Conservation (phyloP, 75 land plant species). For the Pinus taeda region DNA sequence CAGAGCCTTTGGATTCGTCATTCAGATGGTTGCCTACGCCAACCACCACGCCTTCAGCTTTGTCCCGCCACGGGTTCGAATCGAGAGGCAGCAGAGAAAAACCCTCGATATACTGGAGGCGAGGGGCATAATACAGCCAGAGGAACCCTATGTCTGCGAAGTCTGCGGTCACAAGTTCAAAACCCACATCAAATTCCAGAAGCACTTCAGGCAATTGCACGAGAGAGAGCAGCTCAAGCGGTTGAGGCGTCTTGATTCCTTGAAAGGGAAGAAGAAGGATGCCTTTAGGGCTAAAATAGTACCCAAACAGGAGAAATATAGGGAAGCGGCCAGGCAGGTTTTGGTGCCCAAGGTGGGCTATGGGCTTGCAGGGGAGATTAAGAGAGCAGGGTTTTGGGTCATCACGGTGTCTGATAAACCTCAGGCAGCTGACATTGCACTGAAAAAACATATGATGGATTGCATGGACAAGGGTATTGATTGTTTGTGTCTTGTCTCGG, state of each 20-base stretch:
- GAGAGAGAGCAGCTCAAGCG: conserved; percentile 81
- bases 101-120: conserved; percentile 34
- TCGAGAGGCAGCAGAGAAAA: conserved; percentile 39
- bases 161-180: conserved; percentile 80
- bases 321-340: conserved; percentile 47
- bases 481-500: conserved; percentile 78
- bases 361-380: conserved; percentile 61
- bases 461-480: conserved; percentile 41
- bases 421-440: conserved; percentile 49
- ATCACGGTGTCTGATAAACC: conserved; percentile 53
- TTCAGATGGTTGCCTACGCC: conserved; percentile 67
- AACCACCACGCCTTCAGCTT: conserved; percentile 56
- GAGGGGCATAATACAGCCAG: conserved; percentile 29
- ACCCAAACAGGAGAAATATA: conserved; percentile 69
- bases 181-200: conserved; percentile 43
- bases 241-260: conserved; percentile 49
- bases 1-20: conserved; percentile 52
- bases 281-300: conserved; percentile 40
- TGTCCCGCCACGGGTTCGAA: conserved; percentile 45
- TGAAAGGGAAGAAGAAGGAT: conserved; percentile 49
- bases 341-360: conserved; percentile 56
- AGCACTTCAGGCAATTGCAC: conserved; percentile 76
- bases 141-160: conserved; percentile 50
- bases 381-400: conserved; percentile 71
- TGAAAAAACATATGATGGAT: conserved; percentile 47